Conservation (phyloP, 176 grass and related monocot genomes). For the Saccharum officinarum region DNA sequence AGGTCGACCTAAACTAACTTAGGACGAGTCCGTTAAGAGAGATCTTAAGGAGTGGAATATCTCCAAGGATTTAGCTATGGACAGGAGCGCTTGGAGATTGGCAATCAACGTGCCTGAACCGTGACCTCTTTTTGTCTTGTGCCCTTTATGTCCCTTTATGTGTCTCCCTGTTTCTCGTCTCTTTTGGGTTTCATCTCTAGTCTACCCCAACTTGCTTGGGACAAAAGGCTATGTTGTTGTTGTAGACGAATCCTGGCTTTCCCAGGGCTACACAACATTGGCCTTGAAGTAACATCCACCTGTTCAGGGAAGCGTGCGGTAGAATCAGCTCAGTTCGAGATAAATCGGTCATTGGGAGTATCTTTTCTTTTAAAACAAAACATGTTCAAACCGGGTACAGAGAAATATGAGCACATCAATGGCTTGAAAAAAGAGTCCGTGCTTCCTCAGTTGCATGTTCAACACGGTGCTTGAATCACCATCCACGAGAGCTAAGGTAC, state of each 20-base stretch:
- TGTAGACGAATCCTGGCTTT: not conserved
- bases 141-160: too few relatives aligned
- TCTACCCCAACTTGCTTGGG: too few relatives aligned
- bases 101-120: too few relatives aligned
- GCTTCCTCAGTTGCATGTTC: constrained; percentile 7
- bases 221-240: too few relatives aligned
- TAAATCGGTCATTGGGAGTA: not conserved
- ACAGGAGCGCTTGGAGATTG: too few relatives aligned
- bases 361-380: constrained; percentile 18
- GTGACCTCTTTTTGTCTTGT: too few relatives aligned
- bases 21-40: too few relatives aligned
- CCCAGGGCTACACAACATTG: not conserved
- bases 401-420: constrained; percentile 20
- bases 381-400: not conserved
- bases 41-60: too few relatives aligned
- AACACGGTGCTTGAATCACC: constrained; percentile 38
- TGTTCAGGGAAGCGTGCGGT: not conserved
- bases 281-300: not conserved
- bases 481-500: constrained; percentile 62
- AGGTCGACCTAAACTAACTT: too few relatives aligned
- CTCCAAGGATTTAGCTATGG: too few relatives aligned
- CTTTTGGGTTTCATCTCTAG: too few relatives aligned
- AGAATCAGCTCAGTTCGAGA: not conserved
- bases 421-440: not conserved
- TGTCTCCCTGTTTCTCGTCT: too few relatives aligned